These are phyloP conservation scores for Parastagonospora nodorum DNA, from an alignment of 2,329 filamentous ascomycete species.

Conservation along the genomic window DNA sequence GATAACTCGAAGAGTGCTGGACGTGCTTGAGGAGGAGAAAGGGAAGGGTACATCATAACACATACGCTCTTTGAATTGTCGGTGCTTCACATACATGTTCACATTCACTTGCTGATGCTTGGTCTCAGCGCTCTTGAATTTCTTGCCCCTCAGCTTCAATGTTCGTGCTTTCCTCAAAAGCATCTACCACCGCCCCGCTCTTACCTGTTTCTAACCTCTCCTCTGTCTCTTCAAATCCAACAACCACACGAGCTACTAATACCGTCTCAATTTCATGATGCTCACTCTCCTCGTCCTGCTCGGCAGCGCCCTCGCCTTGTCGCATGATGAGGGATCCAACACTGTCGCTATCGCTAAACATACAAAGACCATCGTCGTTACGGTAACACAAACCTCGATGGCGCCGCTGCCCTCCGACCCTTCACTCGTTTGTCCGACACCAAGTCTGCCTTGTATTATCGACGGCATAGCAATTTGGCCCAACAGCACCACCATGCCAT, in stretches of 20 bases:
- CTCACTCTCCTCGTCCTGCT: neutral
- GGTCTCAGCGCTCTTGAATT: too few species aligned
- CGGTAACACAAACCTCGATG: neutral
- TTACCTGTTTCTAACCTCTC: too few species aligned
- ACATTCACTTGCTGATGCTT: too few species aligned
- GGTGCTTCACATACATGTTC: too few species aligned
- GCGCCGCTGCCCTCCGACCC: neutral
- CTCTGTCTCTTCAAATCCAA: too few species aligned
- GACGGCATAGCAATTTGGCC: slow-evolving; percentile 6
- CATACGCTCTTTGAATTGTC: too few species aligned
- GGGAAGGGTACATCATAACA: neutral
- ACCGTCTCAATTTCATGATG: neutral
- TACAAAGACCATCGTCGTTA: slow-evolving; percentile 2
- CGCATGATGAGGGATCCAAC: neutral
- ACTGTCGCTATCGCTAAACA: neutral
- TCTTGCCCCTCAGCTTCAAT: too few species aligned
- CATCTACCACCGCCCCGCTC: too few species aligned
- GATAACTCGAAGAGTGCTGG: slow-evolving; percentile 50
- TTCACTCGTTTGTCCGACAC: neutral
- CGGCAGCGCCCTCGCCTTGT: neutral
- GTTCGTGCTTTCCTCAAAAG: too few species aligned
- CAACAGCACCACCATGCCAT: neutral
- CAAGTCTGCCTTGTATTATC: slow-evolving; percentile 2
- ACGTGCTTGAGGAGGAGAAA: slow-evolving; percentile 44
- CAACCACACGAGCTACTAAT: too few species aligned